These are phyloP conservation scores for Bretschneidera sinensis DNA, from an alignment of 345 rosid species.

Conservation along the genomic window DNA sequence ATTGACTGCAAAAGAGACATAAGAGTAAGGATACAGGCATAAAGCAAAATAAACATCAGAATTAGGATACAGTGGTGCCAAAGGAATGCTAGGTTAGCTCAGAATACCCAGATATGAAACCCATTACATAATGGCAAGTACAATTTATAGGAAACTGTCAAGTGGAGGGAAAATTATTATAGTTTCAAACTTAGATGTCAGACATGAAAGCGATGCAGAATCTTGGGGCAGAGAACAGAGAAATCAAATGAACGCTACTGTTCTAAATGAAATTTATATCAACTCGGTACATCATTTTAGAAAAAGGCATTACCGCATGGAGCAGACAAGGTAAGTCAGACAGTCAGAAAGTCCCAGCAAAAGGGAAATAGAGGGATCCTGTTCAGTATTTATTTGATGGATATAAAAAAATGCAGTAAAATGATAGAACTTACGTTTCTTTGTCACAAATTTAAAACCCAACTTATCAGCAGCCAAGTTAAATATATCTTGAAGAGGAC, in stretches of 20 bases:
- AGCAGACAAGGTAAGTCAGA: too few species aligned
- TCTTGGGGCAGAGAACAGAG: not conserved
- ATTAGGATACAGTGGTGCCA: not conserved
- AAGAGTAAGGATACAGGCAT: conserved; percentile 5
- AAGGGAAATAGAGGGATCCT: conserved; percentile 1
- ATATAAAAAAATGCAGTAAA: not conserved
- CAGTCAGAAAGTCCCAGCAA: not conserved
- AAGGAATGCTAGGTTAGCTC: not conserved
- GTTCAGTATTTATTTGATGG: not conserved
- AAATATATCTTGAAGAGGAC: conserved; percentile 59
- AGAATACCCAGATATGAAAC: too few species aligned
- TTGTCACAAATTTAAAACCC: conserved; percentile 65
- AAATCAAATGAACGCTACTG: not conserved
- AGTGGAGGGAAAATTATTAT: not conserved
- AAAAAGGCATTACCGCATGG: too few species aligned
- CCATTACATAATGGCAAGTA: too few species aligned
- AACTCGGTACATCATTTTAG: too few species aligned
- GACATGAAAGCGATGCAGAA: not conserved
- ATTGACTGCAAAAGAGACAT: conserved; percentile 35
- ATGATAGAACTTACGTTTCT: conserved; percentile 45
- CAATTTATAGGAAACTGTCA: not conserved
- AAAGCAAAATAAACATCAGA: too few species aligned
- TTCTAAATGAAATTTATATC: too few species aligned
- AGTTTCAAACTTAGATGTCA: too few species aligned
- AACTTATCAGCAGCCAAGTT: conserved; percentile 76